These are phyloP conservation scores for Podochytrium sp. DNA, from an alignment of 192 early-diverging fungal genomes.

Conservation along the genomic window DNA sequence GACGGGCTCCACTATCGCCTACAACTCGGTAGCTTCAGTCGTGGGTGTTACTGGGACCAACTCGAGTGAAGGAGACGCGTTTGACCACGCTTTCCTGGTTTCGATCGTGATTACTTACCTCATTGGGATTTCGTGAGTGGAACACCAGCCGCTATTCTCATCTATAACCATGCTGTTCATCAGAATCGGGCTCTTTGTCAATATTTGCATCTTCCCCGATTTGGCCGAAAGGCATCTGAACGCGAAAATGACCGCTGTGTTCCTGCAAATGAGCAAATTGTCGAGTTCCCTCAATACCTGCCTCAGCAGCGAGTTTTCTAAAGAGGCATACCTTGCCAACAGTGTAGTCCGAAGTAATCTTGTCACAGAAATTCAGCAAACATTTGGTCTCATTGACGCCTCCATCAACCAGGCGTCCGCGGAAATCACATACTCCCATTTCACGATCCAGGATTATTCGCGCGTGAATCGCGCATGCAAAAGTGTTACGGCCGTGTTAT, in stretches of 20 bases:
- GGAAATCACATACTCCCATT: conserved; percentile 26
- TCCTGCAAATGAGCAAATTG: not conserved
- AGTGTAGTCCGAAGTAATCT: not conserved
- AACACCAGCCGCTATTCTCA: no score
- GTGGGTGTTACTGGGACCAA: conserved; percentile 17
- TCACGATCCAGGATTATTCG: conserved; percentile 12
- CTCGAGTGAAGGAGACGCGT: not conserved
- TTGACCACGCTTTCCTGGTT: conserved; percentile 9
- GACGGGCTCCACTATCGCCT: not conserved
- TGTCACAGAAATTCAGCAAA: not conserved
- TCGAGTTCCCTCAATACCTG: not conserved
- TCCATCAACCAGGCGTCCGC: conserved; percentile 8
- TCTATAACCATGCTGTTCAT: no score
- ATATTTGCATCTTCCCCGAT: conserved; percentile 26
- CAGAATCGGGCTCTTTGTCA: conserved; percentile 20
- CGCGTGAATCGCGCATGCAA: not conserved
- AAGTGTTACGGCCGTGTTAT: conserved; percentile 16
- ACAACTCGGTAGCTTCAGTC: not conserved
- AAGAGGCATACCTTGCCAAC: not conserved
- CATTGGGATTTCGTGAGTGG: conserved; percentile 17
- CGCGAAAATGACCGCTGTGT: not conserved
- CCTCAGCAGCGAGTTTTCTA: not conserved
- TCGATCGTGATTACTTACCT: not conserved
- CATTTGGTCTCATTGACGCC: conserved; percentile 13
- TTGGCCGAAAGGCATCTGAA: conserved; percentile 20